Base-by-base conservation (phyloP, 805 yeast genomes). In the Wickerhamiella qilinensis region DNA sequence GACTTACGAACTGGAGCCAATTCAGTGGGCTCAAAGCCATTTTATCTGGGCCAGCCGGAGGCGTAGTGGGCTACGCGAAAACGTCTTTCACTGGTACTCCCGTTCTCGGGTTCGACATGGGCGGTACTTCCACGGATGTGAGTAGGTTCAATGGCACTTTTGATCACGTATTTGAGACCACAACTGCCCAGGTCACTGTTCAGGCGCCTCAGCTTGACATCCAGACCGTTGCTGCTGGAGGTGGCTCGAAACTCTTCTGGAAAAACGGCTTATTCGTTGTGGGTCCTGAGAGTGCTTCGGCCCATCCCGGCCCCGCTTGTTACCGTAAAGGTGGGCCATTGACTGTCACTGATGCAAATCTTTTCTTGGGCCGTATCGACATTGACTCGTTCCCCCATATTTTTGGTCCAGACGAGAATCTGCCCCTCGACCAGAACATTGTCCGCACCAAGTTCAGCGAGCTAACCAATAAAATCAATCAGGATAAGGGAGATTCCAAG, bases 21-120 rank as follows among this genome's bases (percentile, higher is more conserved):
- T 88, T 88, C 55, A 77, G 94, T 0, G 97, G 97, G 2, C 63
- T 88, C 28, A 69, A 75, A 48, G 94, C 97, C 3, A 80, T 88
- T 36, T 59, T 88, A 27, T 83, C 95, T 1, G 97, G 97, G 2
- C 97, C 97, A 2, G 97, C 97, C 8, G 97, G 97, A 29, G 97
- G 97, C 36, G 93, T 88, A 42, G 95, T 88, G 25, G 97, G 97
- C 0, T 82, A 75, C 49, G 82, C 94, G 0, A 68, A 73, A 38
- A 86, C 97, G 0, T 81, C 94, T 44, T 83, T 67, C 53, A 39
- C 38, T 5, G 49, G 44, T 17, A 34, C 32, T 20, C 85, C 93
- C 0, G 63, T 79, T 35, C 69, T 82, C 40, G 93, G 91, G 0
- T 79, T 82, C 47, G 94, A 82, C 56, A 80, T 82, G 86, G 94